phyloP scores from a whole-genome alignment of 2,329 filamentous ascomycete genomes.

The Aotearoamyces nothofagi region DNA sequence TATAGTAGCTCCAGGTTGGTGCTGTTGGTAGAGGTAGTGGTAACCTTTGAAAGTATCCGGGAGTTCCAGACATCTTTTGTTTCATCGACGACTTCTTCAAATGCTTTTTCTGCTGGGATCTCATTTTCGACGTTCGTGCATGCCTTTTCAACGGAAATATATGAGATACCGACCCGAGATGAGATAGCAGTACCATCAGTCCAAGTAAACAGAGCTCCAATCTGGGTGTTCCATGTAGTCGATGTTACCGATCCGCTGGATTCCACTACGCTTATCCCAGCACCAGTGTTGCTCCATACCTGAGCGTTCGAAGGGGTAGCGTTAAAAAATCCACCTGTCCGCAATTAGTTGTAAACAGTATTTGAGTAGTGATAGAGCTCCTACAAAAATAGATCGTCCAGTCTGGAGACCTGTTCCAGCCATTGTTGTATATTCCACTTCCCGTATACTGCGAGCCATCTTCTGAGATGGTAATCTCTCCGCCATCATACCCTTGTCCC shows the following conservation, averaged over 20 bases:
- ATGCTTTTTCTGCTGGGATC: constrained; percentile 29
- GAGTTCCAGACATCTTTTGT: constrained; percentile 42
- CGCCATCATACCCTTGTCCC: constrained; percentile 47
- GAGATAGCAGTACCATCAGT: constrained; percentile 28
- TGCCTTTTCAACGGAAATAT: constrained; percentile 45
- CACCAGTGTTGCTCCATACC: constrained; percentile 16
- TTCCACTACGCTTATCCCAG: constrained; percentile 16
- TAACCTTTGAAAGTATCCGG: constrained; percentile 47
- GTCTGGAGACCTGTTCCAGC: constrained; percentile 47
- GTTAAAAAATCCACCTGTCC: constrained; percentile 14
- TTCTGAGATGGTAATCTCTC: constrained; percentile 34
- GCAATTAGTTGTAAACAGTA: too few relatives aligned
- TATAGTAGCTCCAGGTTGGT: constrained; percentile 47
- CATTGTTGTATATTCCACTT: constrained; percentile 46
- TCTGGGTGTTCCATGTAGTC: too few relatives aligned
- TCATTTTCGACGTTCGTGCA: constrained; percentile 41
- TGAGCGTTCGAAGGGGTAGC: constrained; percentile 7
- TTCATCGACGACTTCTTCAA: constrained; percentile 28
- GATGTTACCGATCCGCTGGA: constrained; percentile 15
- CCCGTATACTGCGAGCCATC: constrained; percentile 43
- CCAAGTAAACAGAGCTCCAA: constrained; percentile 40
- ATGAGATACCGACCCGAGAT: constrained; percentile 51
- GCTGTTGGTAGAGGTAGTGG: constrained; percentile 38
- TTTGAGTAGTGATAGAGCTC: too few relatives aligned
- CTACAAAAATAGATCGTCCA: constrained; percentile 53